Conservation (phyloP, 495 filamentous ascomycete genomes). For the Neurospora sp. region DNA sequence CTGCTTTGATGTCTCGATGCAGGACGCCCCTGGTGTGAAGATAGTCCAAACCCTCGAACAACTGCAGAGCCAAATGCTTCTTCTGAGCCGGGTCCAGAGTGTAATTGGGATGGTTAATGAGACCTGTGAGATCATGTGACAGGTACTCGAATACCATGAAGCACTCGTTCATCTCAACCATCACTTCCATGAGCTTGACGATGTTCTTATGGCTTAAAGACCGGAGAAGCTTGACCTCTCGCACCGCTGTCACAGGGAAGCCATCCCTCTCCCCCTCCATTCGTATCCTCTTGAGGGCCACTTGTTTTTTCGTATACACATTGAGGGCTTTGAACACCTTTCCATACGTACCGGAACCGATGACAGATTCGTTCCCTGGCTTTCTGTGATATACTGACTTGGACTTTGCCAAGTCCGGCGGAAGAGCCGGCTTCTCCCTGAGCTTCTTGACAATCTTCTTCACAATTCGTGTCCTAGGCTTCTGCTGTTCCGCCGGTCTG, state of each 20-base stretch:
- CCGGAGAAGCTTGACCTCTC: constrained; percentile 93
- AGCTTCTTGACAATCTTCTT: constrained; percentile 59
- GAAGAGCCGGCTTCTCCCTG: constrained; percentile 61
- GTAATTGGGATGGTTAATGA: constrained; percentile 89
- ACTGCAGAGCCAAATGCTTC: constrained; percentile 86
- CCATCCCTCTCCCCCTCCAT: constrained; percentile 97
- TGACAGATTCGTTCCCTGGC: constrained; percentile 87
- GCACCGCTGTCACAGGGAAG: constrained; percentile 91
- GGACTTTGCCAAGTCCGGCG: constrained; percentile 58
- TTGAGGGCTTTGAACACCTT: constrained; percentile 99
- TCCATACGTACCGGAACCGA: constrained; percentile 88
- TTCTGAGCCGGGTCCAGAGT: constrained; percentile 77
- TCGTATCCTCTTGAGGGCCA: constrained; percentile 79
- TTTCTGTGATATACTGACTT: constrained; percentile 87
- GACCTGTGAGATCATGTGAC: constrained; percentile 66
- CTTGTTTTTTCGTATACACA: constrained; percentile 81
- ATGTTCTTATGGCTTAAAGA: constrained; percentile 88
- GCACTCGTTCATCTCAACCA: constrained; percentile 97
- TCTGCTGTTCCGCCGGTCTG: constrained; percentile 20
- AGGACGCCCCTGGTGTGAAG: constrained; percentile 89
- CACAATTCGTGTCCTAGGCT: constrained; percentile 46
- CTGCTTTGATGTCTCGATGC: constrained; percentile 91
- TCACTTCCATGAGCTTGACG: constrained; percentile 82
- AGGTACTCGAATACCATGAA: constrained; percentile 99
- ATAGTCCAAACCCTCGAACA: constrained; percentile 91